Base-by-base conservation (phyloP, 805 yeast species). In the Zygoascus tannicola region DNA sequence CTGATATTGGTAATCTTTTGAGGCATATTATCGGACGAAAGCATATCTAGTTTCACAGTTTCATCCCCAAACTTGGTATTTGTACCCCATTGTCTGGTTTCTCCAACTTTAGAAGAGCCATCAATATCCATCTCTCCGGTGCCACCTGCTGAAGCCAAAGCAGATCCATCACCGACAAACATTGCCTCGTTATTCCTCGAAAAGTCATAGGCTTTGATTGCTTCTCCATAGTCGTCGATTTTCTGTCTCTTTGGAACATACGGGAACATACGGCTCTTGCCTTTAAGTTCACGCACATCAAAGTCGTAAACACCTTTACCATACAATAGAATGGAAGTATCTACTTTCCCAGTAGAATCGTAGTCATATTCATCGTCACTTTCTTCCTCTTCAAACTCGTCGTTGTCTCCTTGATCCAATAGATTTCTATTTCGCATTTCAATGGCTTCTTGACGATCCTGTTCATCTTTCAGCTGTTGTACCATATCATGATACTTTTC, bases 161-260 rank as follows among this genome's bases (percentile, higher is more conserved):
- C 12, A 21, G 22, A 19, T 5, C 39, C 39, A 35, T 22, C 18
- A 7, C 34, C 18, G 19, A 41, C 43, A n/a, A 36, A 35, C 40
- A 45, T 39, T 12, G 12, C 30, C 20, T 50, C 58, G 21, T 47
- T 46, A 5, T 41, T 22, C 14, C 73, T 65, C 26, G 69, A 72
- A 55, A 80, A 82, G 52, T 80, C 81, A 32, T 76, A 74, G 35
- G 73, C 72, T 49, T 81, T 79, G 18, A 88, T 78, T 1, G 80
- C 64, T 44, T 77, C 80, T 23, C 99, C 99, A 60, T 90, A 92
- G 51, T 90, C 97, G 57, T 92, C 97, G 38, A 71, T 66, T 51
- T 82, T 76, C 20, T 73, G 66, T 52, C 76, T 75, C 39, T 69
- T 73, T 1, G 74, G 72, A 32, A 75, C 65, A 52, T 68, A 82